phyloP scores from a whole-genome alignment of 179 eudicot genomes.

The Pouteria campechiana region DNA sequence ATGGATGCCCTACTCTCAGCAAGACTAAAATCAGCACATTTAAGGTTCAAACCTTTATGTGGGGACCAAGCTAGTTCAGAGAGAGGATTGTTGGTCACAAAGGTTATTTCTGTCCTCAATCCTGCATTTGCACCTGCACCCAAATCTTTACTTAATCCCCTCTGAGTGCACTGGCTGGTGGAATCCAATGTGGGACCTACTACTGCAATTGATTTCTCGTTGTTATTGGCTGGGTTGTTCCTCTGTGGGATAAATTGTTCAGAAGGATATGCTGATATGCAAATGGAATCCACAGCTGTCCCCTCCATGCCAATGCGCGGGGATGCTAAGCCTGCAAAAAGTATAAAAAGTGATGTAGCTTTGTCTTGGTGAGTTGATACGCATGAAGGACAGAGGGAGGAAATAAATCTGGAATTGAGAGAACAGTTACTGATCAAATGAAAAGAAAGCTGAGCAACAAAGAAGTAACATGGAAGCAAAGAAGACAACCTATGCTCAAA shows the following conservation, averaged over 20 bases:
- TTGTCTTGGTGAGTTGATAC: too few relatives aligned
- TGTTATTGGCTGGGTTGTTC: slow-evolving; percentile 17
- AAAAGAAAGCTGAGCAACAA: too few relatives aligned
- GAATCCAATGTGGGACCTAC: slow-evolving; percentile 19
- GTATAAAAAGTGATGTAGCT: too few relatives aligned
- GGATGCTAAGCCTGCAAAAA: too few relatives aligned
- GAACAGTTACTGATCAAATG: too few relatives aligned
- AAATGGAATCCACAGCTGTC: not conserved
- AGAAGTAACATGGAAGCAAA: too few relatives aligned
- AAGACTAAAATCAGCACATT: slow-evolving; percentile 22
- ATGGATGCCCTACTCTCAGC: slow-evolving; percentile 9
- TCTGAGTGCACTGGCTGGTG: slow-evolving; percentile 7
- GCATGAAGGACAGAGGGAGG: too few relatives aligned
- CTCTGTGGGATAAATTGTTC: slow-evolving; percentile 1
- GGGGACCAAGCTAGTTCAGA: slow-evolving; percentile 64
- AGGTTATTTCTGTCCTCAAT: slow-evolving; percentile 23
- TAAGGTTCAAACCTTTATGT: slow-evolving; percentile 36
- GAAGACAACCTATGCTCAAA: too few relatives aligned
- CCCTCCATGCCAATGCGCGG: slow-evolving; percentile 2
- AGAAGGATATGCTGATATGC: slow-evolving; percentile 3
- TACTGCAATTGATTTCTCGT: slow-evolving; percentile 8
- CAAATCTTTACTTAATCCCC: slow-evolving; percentile 9
- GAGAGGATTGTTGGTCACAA: slow-evolving; percentile 26
- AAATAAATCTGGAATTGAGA: too few relatives aligned
- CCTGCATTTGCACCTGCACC: slow-evolving; percentile 84